These are phyloP conservation scores for Populus euphratica DNA, from an alignment of 345 rosid genomes.

Conservation along the genomic window DNA sequence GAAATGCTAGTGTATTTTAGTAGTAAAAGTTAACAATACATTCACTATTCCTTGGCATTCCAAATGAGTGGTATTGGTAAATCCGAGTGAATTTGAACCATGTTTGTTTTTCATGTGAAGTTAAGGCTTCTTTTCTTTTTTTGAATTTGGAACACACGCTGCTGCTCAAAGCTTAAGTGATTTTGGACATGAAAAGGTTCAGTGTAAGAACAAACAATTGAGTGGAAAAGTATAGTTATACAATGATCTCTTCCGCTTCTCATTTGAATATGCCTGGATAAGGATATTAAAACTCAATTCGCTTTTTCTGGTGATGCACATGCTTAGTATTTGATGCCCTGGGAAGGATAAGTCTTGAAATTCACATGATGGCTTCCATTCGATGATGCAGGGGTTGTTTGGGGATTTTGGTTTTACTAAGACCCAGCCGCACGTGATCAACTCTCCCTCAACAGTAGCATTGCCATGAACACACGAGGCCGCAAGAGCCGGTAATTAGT, in stretches of 20 bases:
- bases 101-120: not conserved
- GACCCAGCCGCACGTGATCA: constrained; percentile 22
- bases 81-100: not conserved
- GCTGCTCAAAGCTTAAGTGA: not conserved
- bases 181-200: not conserved
- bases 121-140: not conserved
- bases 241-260: not conserved
- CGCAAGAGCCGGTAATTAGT: constrained; percentile 7
- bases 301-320: constrained; percentile 1
- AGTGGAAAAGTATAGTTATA: not conserved
- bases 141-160: not conserved
- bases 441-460: constrained; percentile 7
- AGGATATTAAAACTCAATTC: not conserved
- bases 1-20: too few relatives aligned
- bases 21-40: not conserved
- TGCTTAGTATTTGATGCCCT: not conserved
- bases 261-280: not conserved
- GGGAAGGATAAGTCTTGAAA: not conserved
- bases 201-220: not conserved
- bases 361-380: constrained; percentile 2
- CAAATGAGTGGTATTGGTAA: not conserved
- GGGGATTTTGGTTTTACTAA: constrained; percentile 51
- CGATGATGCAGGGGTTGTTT: constrained; percentile 55
- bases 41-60: not conserved
- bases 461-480: constrained; percentile 22